Evolutionary conservation across 208 protist genomes (phyloP), one percentile per base, ranked within the genome.

Genomic region (Endotrypanum monterogeii): DNA sequence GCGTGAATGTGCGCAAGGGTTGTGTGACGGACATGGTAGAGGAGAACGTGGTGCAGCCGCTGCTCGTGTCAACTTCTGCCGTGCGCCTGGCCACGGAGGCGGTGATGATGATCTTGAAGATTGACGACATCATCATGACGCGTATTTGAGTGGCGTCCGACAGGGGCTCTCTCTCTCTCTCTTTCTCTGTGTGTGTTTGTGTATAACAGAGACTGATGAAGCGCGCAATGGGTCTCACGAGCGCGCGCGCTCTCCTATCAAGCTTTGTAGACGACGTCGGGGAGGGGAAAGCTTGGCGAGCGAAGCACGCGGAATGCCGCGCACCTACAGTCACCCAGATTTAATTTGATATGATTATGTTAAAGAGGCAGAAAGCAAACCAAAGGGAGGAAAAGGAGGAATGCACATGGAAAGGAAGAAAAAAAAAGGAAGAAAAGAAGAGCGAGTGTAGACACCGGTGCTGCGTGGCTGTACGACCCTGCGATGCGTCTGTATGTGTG

Each of bases 91-190:
- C 99, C 30, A 98, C 98, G 14, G 99, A 99, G 85, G 99, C 94
- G 57, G 99, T 99, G 32, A 89, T 98, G 73, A 99, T 99, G 92
- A 98, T 99, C 63, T 87, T 99, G 56, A 99, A 99, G 89, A 94
- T 96, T 73, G 91, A 96, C 66, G 91, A 96, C 66, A 96, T 96
- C 74, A 92, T 96, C 57, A 87, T 94, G 82, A 94, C 91, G 39
- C 89, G 88, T 54, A 84, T 89, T 20, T 94, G 52, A 56, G 16
- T 56, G 20, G 52, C 52, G 52, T 56, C 52, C 52, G 25, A 23
- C 52, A 25, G n/a, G n/a, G n/a, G 52, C 8, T 12, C 11, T n/a
- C n/a, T n/a, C n/a, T n/a, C n/a, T n/a, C n/a, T n/a, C n/a, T n/a
- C n/a, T n/a, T n/a, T n/a, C n/a, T n/a, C n/a, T n/a, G n/a, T n/a